A percentile compares a stretch with the other conserved stretches of the same genome.
Conservation (phyloP, 768 basidiomycete genomes). For the Leccinum obscurum region DNA sequence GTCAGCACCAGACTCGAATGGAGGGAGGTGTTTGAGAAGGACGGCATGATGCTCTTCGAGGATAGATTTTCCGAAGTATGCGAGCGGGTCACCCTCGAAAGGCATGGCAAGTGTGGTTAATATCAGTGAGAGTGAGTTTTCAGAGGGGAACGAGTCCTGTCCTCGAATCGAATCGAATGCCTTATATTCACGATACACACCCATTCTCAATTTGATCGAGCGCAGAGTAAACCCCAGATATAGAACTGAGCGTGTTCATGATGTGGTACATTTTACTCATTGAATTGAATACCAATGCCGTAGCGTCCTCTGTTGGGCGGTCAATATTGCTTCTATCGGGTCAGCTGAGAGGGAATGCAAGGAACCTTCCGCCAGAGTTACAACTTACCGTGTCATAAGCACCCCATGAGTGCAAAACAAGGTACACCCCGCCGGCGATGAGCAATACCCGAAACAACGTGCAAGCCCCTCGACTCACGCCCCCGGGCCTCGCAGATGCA, state of each 20-base stretch:
- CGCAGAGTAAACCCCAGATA: neutral
- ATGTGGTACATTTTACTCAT: neutral
- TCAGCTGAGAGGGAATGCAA: neutral
- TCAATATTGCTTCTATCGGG: too few relatives aligned
- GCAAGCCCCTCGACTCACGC: too few relatives aligned
- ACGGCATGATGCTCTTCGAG: slow-evolving; percentile 14
- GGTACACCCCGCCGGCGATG: neutral
- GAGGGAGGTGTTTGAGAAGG: slow-evolving; percentile 11
- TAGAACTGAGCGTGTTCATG: neutral
- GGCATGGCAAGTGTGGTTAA: neutral
- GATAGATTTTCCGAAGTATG: slow-evolving; percentile 15
- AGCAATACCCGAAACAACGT: neutral
- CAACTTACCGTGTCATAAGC: neutral
- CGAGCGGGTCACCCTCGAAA: slow-evolving; percentile 22
- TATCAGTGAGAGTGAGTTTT: neutral
- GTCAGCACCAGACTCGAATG: neutral
- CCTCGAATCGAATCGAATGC: neutral
- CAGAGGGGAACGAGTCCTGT: neutral
- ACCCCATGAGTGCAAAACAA: neutral
- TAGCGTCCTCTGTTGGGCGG: too few relatives aligned
- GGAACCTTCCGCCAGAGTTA: neutral
- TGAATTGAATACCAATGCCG: neutral
- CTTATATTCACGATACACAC: neutral
- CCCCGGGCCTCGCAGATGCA: too few relatives aligned
- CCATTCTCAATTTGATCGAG: neutral